These are phyloP conservation scores for Oenanthe javanica DNA, from an alignment of 140 eudicot genomes.

Conservation along the genomic window DNA sequence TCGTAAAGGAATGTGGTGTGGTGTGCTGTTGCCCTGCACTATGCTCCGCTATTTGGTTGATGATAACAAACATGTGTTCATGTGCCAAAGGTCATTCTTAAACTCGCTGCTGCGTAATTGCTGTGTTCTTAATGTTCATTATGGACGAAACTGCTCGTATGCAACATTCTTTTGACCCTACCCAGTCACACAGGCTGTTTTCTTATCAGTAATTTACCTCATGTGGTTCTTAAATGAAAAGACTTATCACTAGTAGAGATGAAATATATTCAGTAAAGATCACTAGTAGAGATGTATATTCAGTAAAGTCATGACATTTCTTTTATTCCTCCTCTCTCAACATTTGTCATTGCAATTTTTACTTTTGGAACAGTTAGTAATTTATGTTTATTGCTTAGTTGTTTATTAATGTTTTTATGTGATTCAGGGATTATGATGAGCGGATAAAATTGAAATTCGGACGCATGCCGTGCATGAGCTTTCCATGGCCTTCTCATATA, in stretches of 20 bases:
- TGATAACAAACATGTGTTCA: slow-evolving; percentile 40
- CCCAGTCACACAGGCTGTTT: neutral
- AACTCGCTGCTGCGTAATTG: slow-evolving; percentile 4
- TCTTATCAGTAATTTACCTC: neutral
- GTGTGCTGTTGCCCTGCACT: slow-evolving; percentile 46
- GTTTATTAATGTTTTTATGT: slow-evolving; percentile 4
- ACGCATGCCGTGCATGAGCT: slow-evolving; percentile 53
- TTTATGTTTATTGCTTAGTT: neutral
- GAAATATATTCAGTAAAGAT: too few relatives aligned
- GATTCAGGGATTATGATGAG: slow-evolving; percentile 41
- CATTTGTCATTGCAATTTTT: neutral
- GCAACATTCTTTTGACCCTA: neutral
- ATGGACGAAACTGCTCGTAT: neutral
- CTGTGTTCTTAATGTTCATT: neutral
- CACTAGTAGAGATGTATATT: too few relatives aligned
- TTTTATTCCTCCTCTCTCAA: neutral
- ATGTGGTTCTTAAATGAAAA: neutral
- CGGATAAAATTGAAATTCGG: slow-evolving; percentile 44
- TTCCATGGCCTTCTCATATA: slow-evolving; percentile 71
- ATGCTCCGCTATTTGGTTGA: slow-evolving; percentile 51
- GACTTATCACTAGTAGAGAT: neutral
- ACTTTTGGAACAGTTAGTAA: neutral
- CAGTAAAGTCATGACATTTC: neutral
- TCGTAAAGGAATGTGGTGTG: slow-evolving; percentile 62
- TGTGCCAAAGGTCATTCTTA: slow-evolving; percentile 44